Evolutionary conservation across 83 land plant genomes (phyloP).

Genomic region (Picea abies): DNA sequence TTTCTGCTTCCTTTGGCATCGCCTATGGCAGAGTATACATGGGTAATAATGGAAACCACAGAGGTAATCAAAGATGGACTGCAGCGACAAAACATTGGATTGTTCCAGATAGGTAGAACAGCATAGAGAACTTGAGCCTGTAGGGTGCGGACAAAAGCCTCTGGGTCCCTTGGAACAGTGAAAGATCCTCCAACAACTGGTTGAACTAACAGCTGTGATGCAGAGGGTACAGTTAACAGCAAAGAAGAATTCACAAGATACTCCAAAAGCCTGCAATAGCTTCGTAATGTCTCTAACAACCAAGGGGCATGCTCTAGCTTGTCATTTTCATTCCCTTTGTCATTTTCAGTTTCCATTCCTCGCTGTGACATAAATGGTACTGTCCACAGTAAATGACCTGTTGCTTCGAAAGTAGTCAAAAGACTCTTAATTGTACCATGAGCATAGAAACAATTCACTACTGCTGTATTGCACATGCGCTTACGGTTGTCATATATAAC

Average conservation of each 20-base stretch:
- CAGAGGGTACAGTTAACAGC: conserved; percentile 63
- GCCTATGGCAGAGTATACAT: conserved; percentile 81
- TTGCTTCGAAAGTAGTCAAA: conserved; percentile 81
- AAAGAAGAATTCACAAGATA: conserved; percentile 76
- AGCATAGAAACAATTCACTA: conserved; percentile 83
- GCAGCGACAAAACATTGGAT: conserved; percentile 82
- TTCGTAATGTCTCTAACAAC: conserved; percentile 79
- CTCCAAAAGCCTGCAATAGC: conserved; percentile 75
- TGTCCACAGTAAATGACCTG: conserved; percentile 86
- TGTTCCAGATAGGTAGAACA: conserved; percentile 94
- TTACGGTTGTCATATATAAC: conserved; percentile 74
- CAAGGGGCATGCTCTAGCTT: conserved; percentile 50
- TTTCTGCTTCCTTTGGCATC: conserved; percentile 58
- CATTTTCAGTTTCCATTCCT: conserved; percentile 39
- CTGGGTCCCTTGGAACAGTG: conserved; percentile 82
- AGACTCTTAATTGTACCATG: conserved; percentile 81
- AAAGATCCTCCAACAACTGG: conserved; percentile 71
- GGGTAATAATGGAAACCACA: conserved; percentile 67
- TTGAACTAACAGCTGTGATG: conserved; percentile 87
- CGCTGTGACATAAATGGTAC: conserved; percentile 50
- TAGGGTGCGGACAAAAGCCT: conserved; percentile 67
- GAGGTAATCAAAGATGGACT: conserved; percentile 61
- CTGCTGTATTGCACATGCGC: conserved; percentile 65
- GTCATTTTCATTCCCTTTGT: conserved; percentile 29
- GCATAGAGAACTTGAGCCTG: conserved; percentile 86